Evolutionary conservation across 2,329 filamentous ascomycete genomes (phyloP).

Genomic region (Raffaelea arxii): DNA sequence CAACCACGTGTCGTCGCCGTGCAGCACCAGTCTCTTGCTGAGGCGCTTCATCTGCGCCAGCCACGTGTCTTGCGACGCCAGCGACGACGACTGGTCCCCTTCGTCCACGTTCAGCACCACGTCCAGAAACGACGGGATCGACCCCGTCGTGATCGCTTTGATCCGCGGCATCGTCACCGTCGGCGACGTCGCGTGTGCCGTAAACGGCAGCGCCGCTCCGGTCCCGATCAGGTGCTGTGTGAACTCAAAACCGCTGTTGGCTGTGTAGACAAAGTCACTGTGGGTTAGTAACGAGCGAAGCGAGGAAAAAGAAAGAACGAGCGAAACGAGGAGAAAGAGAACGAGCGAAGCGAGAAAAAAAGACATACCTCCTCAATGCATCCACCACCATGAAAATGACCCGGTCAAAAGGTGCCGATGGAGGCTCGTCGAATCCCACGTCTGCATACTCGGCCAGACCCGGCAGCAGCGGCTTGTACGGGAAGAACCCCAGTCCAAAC

Average conservation of each 20-base stretch:
- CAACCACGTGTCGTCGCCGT: slow-evolving; percentile 96
- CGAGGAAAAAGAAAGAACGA: too few relatives aligned
- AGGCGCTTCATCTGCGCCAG: slow-evolving; percentile 81
- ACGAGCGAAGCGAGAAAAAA: too few relatives aligned
- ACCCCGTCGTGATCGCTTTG: slow-evolving; percentile 94
- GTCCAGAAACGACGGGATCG: slow-evolving; percentile 95
- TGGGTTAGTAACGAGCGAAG: background rate
- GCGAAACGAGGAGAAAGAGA: too few relatives aligned
- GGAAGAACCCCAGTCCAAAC: slow-evolving; percentile 91
- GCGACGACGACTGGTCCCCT: slow-evolving; percentile 79
- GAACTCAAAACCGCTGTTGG: slow-evolving; percentile 71
- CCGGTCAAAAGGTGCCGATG: slow-evolving; percentile 70
- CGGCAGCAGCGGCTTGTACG: slow-evolving; percentile 88
- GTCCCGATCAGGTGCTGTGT: slow-evolving; percentile 84
- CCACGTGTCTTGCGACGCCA: slow-evolving; percentile 90
- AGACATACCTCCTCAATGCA: slow-evolving; percentile 68
- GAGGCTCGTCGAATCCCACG: slow-evolving; percentile 43
- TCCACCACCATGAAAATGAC: slow-evolving; percentile 97
- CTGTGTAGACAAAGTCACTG: slow-evolving; percentile 87
- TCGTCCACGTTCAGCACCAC: slow-evolving; percentile 95
- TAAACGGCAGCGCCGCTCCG: slow-evolving; percentile 83
- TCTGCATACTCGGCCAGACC: slow-evolving; percentile 65
- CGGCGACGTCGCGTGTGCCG: slow-evolving; percentile 88
- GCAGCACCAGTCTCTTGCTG: slow-evolving; percentile 84
- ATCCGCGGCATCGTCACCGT: slow-evolving; percentile 98